Evolutionary conservation across 495 filamentous ascomycete species (phyloP), one percentile per base, ranked within the genome.

Genomic region (Penicillium canariense): DNA sequence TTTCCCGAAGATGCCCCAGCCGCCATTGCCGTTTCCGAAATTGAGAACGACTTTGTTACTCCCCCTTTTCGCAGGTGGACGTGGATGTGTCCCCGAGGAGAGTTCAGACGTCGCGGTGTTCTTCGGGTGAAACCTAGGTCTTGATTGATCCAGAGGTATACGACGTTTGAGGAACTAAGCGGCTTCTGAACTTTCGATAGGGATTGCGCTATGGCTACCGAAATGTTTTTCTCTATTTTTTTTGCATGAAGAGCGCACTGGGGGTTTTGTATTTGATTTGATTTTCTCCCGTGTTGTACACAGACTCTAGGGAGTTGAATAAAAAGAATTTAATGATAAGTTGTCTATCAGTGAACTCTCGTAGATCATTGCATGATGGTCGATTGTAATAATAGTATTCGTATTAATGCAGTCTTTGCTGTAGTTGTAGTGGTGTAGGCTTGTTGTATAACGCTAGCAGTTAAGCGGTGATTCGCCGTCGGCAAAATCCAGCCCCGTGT

Each of bases 401-500:
- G 6, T 12, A 6, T 32, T 32, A 32, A 32, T n/a, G n/a, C n/a
- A n/a, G n/a, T n/a, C n/a, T n/a, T n/a, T n/a, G n/a, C n/a, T n/a
- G n/a, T n/a, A n/a, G n/a, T n/a, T n/a, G n/a, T n/a, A n/a, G n/a
- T n/a, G n/a, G n/a, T n/a, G n/a, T n/a, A n/a, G n/a, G n/a, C n/a
- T n/a, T n/a, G n/a, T n/a, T n/a, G n/a, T n/a, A n/a, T n/a, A n/a
- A n/a, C n/a, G n/a, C n/a, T n/a, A n/a, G n/a, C n/a, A n/a, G n/a
- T n/a, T n/a, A 56, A 59, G 54, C 53, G 54, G 43, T 66, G 60
- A 60, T 63, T 61, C 42, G 61, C 58, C 54, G 12, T 69, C 68
- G 71, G 71, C 56, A 62, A 66, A 76, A 76, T 67, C 63, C 73
- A 72, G 55, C 68, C 70, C 71, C 69, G 73, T 69, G 61, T 11